Base-by-base conservation (phyloP, 106 monocot genomes). In the Dactylorhiza incarnata region DNA sequence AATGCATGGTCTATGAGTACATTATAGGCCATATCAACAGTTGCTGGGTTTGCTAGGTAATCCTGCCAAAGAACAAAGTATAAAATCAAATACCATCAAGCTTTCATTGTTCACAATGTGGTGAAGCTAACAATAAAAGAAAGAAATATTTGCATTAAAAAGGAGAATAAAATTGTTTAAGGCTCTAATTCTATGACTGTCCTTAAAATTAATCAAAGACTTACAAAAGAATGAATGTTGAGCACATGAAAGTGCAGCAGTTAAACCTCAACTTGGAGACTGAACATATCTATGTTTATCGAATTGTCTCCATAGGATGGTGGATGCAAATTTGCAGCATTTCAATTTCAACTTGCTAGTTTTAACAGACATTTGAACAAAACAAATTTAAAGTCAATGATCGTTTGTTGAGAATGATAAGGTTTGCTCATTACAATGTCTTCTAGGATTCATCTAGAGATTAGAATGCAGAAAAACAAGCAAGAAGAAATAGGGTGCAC, bases 1-100 rank as follows among this genome's bases (percentile, higher is more conserved):
- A 94, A 77, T 14, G 97, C 84, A 85, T 97, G 93, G 56, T 97
- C 97, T 61, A 97, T 48, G 74, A 97, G 97, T 20, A 89, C 89
- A 86, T 55, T 88, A 72, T 97, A 97, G 55, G 97, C 97, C 80
- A 91, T 86, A 78, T 97, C 97, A 78, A 74, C 87, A 77, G 91
- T 97, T 81, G 87, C 78, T 61, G 94, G 83, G 78, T 75, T 83
- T 61, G 97, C 86, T 44, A 97, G 86, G 62, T 87, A 97, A 62
- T 97, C 97, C 97, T 97, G 93, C 19, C 74, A 84, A 49, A 48
- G 24, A 22, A 72, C 1, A 72, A 49, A 13, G 9, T 11, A 72
- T 45, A 46, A 45, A 16, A 45, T 69, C 17, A 12, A 11, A 45
- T n/a, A 69, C n/a, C 69, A 69, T 69, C 15, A 13, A 65, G 29